Base-by-base conservation (phyloP, 2,329 filamentous ascomycete genomes). In the Fusarium chuoi region DNA sequence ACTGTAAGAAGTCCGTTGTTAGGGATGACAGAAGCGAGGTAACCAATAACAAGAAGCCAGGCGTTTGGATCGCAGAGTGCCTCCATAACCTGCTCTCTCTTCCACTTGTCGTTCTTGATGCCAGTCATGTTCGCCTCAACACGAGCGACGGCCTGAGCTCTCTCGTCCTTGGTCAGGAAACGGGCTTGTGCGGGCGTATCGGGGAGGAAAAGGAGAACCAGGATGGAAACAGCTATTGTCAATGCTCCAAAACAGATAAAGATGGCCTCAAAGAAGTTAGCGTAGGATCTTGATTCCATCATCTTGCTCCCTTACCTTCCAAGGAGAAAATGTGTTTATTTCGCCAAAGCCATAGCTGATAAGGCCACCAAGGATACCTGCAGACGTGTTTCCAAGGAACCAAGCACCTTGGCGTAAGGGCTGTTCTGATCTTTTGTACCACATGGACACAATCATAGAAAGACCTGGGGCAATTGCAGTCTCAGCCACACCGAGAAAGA, bases 81-180 rank as follows among this genome's bases (percentile, higher is more conserved):
- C 20, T 55, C 36, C 11, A 30, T 30, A 11, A 55, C 26, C 24
- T 41, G 51, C 15, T 39, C 51, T 20, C 15, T 28, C 20, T 55
- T 55, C 51, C 36, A 39, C 24, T 55, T 55, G 15, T 55, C 35
- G n/a, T 54, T 54, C 28, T 38, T 51, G 18, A 64, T 52, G 2
- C 64, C 60, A 5, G 64, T 67, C 42, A 65, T 62, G 26, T 65
- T 67, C 4, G 30, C 14, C 24, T 45, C 60, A 5, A 67, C 42
- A 11, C 64, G 39, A 14, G 35, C n/a, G 9, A 67, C 15, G 7
- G 64, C 64, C n/a, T 65, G 36, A 7, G 15, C 26, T 46, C 56
- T 67, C 22, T 58, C 60, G 4, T 67, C 44, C 6, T 52, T 15
- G 6, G 48, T 67, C 18, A 67, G 28, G 36, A 67, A 67, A n/a